Evolutionary conservation across 1,284 basidiomycete species (phyloP), one percentile per base, ranked within the genome.

Genomic region (Coniophora puteana): DNA sequence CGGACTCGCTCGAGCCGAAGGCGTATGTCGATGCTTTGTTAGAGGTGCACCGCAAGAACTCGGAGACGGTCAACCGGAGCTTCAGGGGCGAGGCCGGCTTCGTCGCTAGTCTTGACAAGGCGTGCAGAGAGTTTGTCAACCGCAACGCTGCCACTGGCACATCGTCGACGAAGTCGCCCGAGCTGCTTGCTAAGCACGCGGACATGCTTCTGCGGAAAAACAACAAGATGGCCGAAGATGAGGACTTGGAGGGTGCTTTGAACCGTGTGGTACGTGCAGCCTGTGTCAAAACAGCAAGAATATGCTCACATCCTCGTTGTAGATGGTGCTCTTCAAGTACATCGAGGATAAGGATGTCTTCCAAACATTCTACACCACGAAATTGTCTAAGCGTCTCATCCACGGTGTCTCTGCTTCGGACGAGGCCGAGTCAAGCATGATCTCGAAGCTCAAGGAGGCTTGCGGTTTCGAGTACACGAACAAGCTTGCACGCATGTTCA

Each of bases 311-410:
- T 46, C 12, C 7, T 23, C 14, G 22, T 27, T 36, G n/a, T 47
- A 95, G 93, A 97, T 98, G 95, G 76, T 94, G 32, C 74, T 99
- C 38, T 99, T 99, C 86, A 97, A 97, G 67, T 99, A 97, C 63
- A 87, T 99, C 53, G 93, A 97, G 63, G 96, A 99, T 72, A 97
- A 97, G 74, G 96, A 99, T 57, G 93, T 99, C 10, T 99, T 99
- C 84, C 95, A 98, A 62, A 93, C 91, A 33, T 99, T 97, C 76
- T 99, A 99, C 72, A 90, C 90, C 32, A 97, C 93, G 54, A 95
- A 95, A 69, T 73, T 99, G 16, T 94, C 93, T 33, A 91, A 91
- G 59, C 92, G 96, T 52, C 80, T 99, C 25, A 94, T 99, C 51
- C 87, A 93, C 54, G 84, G 83, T 25, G 81, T 89, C 16, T 97